These are phyloP conservation scores for Trifolium repens DNA, from an alignment of 306 rosid genomes.

Conservation along the genomic window DNA sequence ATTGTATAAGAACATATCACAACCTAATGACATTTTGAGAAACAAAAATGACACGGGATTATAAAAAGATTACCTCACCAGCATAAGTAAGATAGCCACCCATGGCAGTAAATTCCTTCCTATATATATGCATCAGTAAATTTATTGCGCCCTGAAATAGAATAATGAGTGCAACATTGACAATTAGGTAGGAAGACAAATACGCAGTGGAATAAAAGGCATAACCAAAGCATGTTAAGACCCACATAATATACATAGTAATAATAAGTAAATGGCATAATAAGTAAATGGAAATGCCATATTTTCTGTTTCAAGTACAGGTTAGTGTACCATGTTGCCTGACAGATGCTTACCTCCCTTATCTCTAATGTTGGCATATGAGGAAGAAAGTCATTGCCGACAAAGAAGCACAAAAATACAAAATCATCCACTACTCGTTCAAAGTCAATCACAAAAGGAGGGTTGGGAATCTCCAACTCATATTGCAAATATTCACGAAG, in stretches of 20 bases:
- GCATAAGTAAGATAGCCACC: conserved; percentile 98
- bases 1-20: conserved; percentile 17
- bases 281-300: conserved; percentile 28
- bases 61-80: conserved; percentile 74
- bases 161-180: conserved; percentile 35
- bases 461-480: conserved; percentile 72
- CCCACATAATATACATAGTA: not conserved
- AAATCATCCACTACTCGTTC: conserved; percentile 82
- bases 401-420: conserved; percentile 82
- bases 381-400: conserved; percentile 86
- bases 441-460: conserved; percentile 74
- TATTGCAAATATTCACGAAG: conserved; percentile 82
- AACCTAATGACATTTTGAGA: conserved; percentile 21
- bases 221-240: not conserved
- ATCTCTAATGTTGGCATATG: conserved; percentile 97
- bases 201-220: not conserved
- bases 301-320: conserved; percentile 33
- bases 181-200: conserved; percentile 27
- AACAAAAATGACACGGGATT: conserved; percentile 5
- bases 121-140: conserved; percentile 89
- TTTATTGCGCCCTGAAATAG: conserved; percentile 88
- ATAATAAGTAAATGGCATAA: conserved; percentile 29
- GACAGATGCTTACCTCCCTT: conserved; percentile 74
- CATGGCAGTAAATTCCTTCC: conserved; percentile 81
- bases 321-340: conserved; percentile 36